phyloP scores from a whole-genome alignment of 2,329 filamentous ascomycete species.

The Tolypocladium amazonense region DNA sequence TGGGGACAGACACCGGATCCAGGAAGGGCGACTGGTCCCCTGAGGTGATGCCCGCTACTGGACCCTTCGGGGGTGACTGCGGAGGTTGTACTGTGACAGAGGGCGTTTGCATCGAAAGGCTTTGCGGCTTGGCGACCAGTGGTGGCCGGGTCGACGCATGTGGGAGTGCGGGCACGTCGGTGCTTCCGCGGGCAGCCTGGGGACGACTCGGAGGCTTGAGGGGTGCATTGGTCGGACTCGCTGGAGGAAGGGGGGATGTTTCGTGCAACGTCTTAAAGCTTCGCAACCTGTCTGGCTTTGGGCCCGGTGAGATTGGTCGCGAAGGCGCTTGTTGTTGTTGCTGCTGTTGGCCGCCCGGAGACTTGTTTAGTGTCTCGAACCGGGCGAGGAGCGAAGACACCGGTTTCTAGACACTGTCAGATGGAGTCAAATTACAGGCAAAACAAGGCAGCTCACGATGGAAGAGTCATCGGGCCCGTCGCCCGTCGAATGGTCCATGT shows the following conservation, averaged over 20 bases:
- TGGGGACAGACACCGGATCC: slow-evolving; percentile 33
- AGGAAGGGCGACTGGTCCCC: slow-evolving; percentile 35
- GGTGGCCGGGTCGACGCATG: slow-evolving; percentile 14
- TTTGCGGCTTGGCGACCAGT: slow-evolving; percentile 12
- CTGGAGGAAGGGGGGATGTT: slow-evolving; percentile 6
- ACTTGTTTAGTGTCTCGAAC: slow-evolving; percentile 59
- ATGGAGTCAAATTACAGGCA: neutral
- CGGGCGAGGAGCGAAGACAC: slow-evolving; percentile 73
- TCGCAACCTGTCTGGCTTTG: slow-evolving; percentile 32
- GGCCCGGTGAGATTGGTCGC: slow-evolving; percentile 25
- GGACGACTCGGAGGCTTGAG: slow-evolving; percentile 15
- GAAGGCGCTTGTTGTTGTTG: slow-evolving; percentile 14
- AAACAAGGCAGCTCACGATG: slow-evolving; percentile 41
- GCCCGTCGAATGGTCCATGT: slow-evolving; percentile 20
- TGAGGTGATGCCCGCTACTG: slow-evolving; percentile 19
- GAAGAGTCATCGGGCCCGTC: slow-evolving; percentile 67
- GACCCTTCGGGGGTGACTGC: slow-evolving; percentile 51
- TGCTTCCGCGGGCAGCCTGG: slow-evolving; percentile 9
- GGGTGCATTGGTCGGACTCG: slow-evolving; percentile 8
- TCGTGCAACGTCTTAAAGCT: slow-evolving; percentile 29
- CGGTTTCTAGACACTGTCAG: slow-evolving; percentile 46
- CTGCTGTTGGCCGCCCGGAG: slow-evolving; percentile 7
- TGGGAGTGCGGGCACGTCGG: slow-evolving; percentile 10
- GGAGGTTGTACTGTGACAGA: slow-evolving; percentile 61
- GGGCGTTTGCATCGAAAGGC: slow-evolving; percentile 44